A percentile compares a stretch with the other conserved stretches of the same genome.
Conservation (phyloP, 306 rosid species). For the Cicer bijugum region DNA sequence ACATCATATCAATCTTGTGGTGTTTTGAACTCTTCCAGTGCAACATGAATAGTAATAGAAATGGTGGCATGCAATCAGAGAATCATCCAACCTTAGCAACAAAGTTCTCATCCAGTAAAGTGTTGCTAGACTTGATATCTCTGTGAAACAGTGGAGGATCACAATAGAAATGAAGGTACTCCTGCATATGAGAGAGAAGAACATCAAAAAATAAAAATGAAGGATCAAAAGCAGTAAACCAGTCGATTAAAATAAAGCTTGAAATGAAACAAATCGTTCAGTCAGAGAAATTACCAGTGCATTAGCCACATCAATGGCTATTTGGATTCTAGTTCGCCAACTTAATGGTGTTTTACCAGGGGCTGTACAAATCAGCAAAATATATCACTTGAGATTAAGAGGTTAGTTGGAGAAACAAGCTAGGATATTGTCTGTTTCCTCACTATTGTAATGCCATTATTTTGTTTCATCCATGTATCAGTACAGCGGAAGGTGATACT, state of each 20-base stretch:
- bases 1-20: slow-evolving; percentile 4
- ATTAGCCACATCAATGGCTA: slow-evolving; percentile 92
- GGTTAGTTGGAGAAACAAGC: slow-evolving; percentile 39
- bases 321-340: slow-evolving; percentile 88
- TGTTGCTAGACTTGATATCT: slow-evolving; percentile 96
- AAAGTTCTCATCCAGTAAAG: slow-evolving; percentile 81
- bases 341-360: slow-evolving; percentile 78
- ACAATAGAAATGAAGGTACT: slow-evolving; percentile 96
- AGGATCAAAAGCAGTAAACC: slow-evolving; percentile 15
- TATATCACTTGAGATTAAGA: slow-evolving; percentile 30
- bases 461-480: slow-evolving; percentile 7
- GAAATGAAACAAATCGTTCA: slow-evolving; percentile 37
- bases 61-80: slow-evolving; percentile 38
- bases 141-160: slow-evolving; percentile 97
- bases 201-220: slow-evolving; percentile 3
- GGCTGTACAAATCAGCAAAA: slow-evolving; percentile 57
- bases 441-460: slow-evolving; percentile 5
- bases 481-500: slow-evolving; percentile 16
- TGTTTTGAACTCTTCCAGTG: slow-evolving; percentile 24
- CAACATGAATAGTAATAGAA: slow-evolving; percentile 23
- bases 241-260: slow-evolving; percentile 15
- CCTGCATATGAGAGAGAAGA: slow-evolving; percentile 63
- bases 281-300: slow-evolving; percentile 72
- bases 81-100: slow-evolving; percentile 79
- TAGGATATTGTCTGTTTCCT: slow-evolving; percentile 14